A percentile compares a stretch with the other conserved stretches of the same genome.
Conservation (phyloP, 2,329 filamentous ascomycete species). For the Cordyceps fumosorosea region DNA sequence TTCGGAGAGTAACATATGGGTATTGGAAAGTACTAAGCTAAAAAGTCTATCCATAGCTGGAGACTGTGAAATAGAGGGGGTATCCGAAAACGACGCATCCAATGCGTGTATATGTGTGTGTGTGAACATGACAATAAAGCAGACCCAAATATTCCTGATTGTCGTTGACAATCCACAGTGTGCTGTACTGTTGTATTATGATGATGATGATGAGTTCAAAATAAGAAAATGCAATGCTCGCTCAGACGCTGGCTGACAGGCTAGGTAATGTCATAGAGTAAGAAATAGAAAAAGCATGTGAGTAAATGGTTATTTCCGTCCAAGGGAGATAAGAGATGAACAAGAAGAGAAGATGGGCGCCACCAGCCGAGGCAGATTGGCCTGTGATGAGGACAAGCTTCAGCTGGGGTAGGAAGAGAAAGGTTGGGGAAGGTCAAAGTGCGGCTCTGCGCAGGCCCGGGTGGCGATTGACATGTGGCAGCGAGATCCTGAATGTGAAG, state of each 20-base stretch:
- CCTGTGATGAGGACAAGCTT: not conserved
- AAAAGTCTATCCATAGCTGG: slow-evolving; percentile 7
- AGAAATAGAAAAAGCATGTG: not conserved
- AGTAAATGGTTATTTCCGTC: not conserved
- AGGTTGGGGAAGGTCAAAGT: not conserved
- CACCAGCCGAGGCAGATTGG: not conserved
- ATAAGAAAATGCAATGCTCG: not conserved
- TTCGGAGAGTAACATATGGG: not conserved
- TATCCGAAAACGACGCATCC: slow-evolving; percentile 6
- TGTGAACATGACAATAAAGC: not conserved
- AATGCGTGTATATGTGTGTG: not conserved
- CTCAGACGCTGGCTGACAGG: slow-evolving; percentile 1
- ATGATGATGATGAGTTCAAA: not conserved
- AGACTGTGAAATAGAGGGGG: slow-evolving; percentile 10
- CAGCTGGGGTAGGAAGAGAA: not conserved
- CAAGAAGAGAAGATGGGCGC: not conserved
- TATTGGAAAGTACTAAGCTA: slow-evolving; percentile 6
- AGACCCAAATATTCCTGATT: not conserved
- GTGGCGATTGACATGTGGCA: slow-evolving; percentile 2
- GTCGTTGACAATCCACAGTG: slow-evolving; percentile 5
- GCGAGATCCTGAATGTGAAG: slow-evolving; percentile 6
- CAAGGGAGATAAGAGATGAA: not conserved
- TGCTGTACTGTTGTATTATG: slow-evolving; percentile 5
- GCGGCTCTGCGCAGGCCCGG: not conserved
- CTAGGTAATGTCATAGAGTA: not conserved